A percentile compares a stretch with the other conserved stretches of the same genome.
Evolutionary conservation across 768 basidiomycete species (phyloP).

Genomic region (Lactarius hatsudake): DNA sequence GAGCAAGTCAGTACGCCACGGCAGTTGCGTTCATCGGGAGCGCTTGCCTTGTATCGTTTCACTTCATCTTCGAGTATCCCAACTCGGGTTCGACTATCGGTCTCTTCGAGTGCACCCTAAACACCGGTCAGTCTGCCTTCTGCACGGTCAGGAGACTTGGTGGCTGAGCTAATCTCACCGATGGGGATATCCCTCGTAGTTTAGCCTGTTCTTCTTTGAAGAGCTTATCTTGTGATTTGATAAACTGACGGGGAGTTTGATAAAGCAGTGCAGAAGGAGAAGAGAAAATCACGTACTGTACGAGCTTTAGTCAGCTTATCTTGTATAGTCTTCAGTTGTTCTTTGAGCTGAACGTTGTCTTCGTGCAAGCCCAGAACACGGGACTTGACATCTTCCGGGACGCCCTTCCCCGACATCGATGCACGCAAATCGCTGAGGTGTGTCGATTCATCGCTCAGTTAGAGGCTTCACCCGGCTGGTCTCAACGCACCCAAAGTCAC

Average conservation of each 20-base stretch:
- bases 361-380: conserved; percentile 74
- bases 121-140: conserved; percentile 3
- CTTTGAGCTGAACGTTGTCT: conserved; percentile 68
- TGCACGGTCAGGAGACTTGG: neutral
- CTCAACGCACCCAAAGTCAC: conserved; percentile 68
- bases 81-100: conserved; percentile 64
- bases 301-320: conserved; percentile 83
- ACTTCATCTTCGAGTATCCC: conserved; percentile 61
- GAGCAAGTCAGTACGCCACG: neutral
- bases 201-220: conserved; percentile 79
- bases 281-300: conserved; percentile 43
- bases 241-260: conserved; percentile 53
- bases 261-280: neutral
- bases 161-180: conserved; percentile 39
- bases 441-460: conserved; percentile 5
- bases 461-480: conserved; percentile 1
- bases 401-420: conserved; percentile 69
- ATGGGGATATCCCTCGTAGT: conserved; percentile 42
- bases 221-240: conserved; percentile 87
- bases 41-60: conserved; percentile 19
- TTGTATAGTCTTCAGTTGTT: conserved; percentile 63
- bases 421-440: conserved; percentile 66
- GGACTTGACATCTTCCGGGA: conserved; percentile 80
- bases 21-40: conserved; percentile 29
- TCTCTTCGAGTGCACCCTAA: conserved; percentile 66